These are phyloP conservation scores for Micractinium sp. DNA, from an alignment of 139 green algal genomes.

Conservation along the genomic window DNA sequence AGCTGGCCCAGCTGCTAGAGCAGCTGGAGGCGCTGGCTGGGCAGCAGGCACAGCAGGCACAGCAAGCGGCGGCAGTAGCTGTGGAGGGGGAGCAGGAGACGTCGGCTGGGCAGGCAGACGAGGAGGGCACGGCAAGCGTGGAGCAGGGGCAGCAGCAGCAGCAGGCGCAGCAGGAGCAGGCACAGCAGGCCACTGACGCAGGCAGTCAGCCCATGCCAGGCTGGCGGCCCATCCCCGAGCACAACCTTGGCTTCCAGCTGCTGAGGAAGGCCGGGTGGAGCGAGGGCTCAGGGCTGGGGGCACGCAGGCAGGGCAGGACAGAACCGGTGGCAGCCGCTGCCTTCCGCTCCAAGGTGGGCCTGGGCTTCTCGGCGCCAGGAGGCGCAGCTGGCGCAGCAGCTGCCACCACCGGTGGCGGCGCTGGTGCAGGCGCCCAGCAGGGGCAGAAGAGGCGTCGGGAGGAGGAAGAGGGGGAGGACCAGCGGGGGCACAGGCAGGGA, in stretches of 20 bases:
- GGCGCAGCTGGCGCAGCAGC: neutral
- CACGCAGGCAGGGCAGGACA: neutral
- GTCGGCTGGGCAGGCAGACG: neutral
- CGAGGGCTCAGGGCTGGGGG: neutral
- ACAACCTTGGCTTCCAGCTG: conserved; percentile 6
- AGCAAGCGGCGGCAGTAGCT: too few relatives aligned
- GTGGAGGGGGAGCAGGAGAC: neutral
- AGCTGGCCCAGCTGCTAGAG: neutral
- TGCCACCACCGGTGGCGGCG: neutral
- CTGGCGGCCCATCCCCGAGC: neutral
- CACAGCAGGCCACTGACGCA: neutral
- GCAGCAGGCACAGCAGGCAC: too few relatives aligned
- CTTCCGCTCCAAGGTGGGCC: neutral
- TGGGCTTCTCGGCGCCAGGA: neutral
- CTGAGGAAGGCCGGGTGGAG: neutral
- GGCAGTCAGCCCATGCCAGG: neutral
- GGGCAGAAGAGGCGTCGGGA: too few relatives aligned
- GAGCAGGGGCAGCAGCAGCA: neutral
- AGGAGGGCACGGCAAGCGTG: neutral
- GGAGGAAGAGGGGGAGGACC: too few relatives aligned
- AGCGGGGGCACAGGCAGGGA: too few relatives aligned
- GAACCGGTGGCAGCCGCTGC: neutral
- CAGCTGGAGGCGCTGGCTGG: neutral
- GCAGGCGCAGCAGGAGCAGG: neutral
- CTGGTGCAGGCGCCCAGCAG: too few relatives aligned